Percentiles rank a stretch among this genome's conserved stretches.
Evolutionary conservation across 1,139 yeast species (phyloP).

Genomic region (Torulaspora globosa): DNA sequence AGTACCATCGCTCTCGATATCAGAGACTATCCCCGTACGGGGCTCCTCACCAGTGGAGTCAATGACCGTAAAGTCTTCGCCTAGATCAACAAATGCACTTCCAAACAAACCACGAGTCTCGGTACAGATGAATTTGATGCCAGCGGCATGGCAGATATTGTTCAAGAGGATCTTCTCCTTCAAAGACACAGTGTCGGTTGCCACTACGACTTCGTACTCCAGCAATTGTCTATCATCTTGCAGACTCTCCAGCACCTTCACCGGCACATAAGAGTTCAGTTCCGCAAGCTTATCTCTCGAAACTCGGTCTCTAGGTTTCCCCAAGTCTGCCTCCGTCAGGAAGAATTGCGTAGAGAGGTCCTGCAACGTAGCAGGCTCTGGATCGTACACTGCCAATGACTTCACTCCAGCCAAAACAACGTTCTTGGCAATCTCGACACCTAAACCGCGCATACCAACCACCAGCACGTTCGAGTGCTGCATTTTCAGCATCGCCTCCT

Average conservation of each 20-base stretch:
- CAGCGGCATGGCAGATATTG: conserved; percentile 64
- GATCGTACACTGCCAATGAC: conserved; percentile 83
- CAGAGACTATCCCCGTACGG: conserved; percentile 76
- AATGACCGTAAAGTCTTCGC: conserved; percentile 69
- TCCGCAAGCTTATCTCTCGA: conserved; percentile 68
- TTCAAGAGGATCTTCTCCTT: conserved; percentile 76
- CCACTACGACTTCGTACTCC: conserved; percentile 74
- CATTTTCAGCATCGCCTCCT: conserved; percentile 97
- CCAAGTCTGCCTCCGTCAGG: conserved; percentile 64
- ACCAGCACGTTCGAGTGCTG: conserved; percentile 84
- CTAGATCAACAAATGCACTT: conserved; percentile 84
- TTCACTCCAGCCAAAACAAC: conserved; percentile 97
- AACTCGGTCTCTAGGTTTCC: conserved; percentile 68
- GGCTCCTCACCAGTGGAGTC: conserved; percentile 96
- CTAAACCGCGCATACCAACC: conserved; percentile 86
- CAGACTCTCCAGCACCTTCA: conserved; percentile 58
- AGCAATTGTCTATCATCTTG: conserved; percentile 44
- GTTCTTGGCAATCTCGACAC: conserved; percentile 93
- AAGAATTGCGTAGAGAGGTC: conserved; percentile 92
- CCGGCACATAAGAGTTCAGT: conserved; percentile 85
- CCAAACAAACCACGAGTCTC: conserved; percentile 89
- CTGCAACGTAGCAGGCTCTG: conserved; percentile 56
- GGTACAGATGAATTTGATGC: conserved; percentile 75
- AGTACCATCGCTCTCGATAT: conserved; percentile 82
- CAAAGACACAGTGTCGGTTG: conserved; percentile 65